A percentile compares a stretch with the other conserved stretches of the same genome.
Conservation (phyloP, 225 moss, liverwort and hornwort genomes). For the Straminergon stramineum region DNA sequence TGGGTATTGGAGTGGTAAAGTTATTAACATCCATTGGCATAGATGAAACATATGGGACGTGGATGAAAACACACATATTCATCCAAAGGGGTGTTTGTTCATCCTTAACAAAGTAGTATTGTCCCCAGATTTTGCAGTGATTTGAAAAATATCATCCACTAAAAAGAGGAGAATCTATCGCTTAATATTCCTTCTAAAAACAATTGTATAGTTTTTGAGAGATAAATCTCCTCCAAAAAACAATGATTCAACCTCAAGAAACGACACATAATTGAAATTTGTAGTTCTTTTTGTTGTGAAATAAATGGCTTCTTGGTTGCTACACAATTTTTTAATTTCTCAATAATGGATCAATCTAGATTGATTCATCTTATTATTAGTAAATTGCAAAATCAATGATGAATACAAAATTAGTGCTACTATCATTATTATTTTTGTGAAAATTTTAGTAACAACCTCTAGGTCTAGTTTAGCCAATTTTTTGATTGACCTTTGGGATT, state of each 20-base stretch:
- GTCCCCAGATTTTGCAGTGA: too few relatives aligned
- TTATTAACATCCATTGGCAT: background rate
- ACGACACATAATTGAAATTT: background rate
- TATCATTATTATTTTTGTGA: background rate
- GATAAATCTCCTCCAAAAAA: fast-evolving
- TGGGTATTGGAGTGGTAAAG: too few relatives aligned
- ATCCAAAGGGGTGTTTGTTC: background rate
- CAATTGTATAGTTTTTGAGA: too few relatives aligned
- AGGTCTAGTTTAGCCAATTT: background rate
- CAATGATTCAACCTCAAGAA: fast-evolving
- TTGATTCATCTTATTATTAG: background rate
- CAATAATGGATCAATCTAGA: fast-evolving
- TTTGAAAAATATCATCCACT: fast-evolving
- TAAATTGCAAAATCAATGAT: background rate
- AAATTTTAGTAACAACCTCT: background rate
- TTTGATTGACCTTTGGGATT: background rate
- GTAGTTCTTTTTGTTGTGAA: background rate
- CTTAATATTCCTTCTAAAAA: background rate
- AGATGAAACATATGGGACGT: background rate
- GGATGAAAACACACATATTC: background rate
- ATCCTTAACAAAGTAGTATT: background rate
- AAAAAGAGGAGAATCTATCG: fast-evolving
- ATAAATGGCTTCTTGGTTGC: background rate
- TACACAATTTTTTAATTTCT: background rate
- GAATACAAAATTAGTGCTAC: background rate